Base-by-base conservation (phyloP, 345 rosid genomes). In the Hibiscus tridactylites region DNA sequence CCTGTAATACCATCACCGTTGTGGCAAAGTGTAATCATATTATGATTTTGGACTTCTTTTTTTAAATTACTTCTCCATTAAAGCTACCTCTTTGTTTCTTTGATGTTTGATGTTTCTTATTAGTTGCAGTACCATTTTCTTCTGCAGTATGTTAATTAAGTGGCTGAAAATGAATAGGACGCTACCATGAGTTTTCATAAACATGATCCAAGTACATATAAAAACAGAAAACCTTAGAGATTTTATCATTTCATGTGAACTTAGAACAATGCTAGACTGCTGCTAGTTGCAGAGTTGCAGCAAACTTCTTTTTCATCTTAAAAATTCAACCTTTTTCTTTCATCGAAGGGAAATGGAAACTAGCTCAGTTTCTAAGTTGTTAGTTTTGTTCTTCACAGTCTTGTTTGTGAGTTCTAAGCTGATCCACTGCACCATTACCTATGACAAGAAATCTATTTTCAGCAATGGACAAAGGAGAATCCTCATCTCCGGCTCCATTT, bases 401-500 rank as follows among this genome's bases (percentile, higher is more conserved):
- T 50, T 85, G 81, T 56, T 87, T 26, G 16, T 81, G 72, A 80
- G 83, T 57, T 87, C 80, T 49, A 53, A 70, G 70, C 24, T 84
- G 79, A 81, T 87, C 65, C 89, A 86, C 4, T 82, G 91, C 77
- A 84, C 75, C 59, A 91, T 95, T 16, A 90, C 92, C 54, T 95
- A 95, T 35, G 97, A 95, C 33, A 83, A 80, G 75, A 92, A 87
- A 80, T 85, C 97, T 62, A 82, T 95, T 71, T 21, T 90, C 81
- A 78, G 86, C 78, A 85, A 87, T 79, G 98, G 97, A 12, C 89
- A 85, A 47, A 85, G 93, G 81, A 90, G 87, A 81, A 90, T 94
- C 78, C 93, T 88, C 80, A 87, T 94, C 81, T 91, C 97, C 13
- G 97, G 97, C 59, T 93, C 96, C 84, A 91, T 93, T 90, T 97